phyloP scores from a whole-genome alignment of 2,329 filamentous ascomycete species.

The Pseudogymnoascus sp. region DNA sequence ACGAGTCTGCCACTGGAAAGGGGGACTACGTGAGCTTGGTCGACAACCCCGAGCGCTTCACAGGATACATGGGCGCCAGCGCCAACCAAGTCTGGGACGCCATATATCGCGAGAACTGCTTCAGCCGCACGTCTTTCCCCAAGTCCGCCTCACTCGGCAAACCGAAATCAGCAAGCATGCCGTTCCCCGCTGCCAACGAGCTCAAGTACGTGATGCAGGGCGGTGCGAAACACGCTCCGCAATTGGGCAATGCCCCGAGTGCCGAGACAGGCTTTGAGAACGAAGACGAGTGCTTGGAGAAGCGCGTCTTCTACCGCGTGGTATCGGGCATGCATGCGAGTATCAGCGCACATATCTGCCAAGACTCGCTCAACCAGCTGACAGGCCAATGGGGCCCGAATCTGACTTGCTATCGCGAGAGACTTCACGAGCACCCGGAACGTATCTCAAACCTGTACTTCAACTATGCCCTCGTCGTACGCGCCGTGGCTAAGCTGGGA shows the following conservation, averaged over 20 bases:
- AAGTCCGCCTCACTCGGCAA: constrained; percentile 47
- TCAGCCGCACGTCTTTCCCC: constrained; percentile 59
- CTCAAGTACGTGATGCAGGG: constrained; percentile 53
- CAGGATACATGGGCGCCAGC: constrained; percentile 79
- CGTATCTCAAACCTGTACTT: constrained; percentile 97
- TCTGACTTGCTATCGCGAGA: constrained; percentile 73
- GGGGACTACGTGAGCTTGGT: constrained; percentile 94
- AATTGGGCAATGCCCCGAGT: constrained; percentile 44
- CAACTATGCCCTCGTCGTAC: constrained; percentile 92
- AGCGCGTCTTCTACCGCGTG: constrained; percentile 94
- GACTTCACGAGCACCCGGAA: constrained; percentile 79
- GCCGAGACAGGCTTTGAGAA: constrained; percentile 60
- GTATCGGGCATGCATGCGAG: constrained; percentile 97
- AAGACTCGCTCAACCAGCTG: constrained; percentile 90
- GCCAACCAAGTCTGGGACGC: constrained; percentile 91
- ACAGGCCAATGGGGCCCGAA: constrained; percentile 92
- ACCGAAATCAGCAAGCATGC: constrained; percentile 30
- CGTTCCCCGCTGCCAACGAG: constrained; percentile 45
- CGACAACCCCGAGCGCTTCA: constrained; percentile 91
- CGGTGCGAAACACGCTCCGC: constrained; percentile 42
- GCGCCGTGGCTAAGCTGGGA: constrained; percentile 82
- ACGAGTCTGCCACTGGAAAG: constrained; percentile 76
- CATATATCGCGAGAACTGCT: constrained; percentile 96
- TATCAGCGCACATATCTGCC: constrained; percentile 92
- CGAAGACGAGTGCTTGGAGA: constrained; percentile 91